These are phyloP conservation scores for Trichophyton benhamiae DNA, from an alignment of 2,329 filamentous ascomycete genomes.

Conservation along the genomic window DNA sequence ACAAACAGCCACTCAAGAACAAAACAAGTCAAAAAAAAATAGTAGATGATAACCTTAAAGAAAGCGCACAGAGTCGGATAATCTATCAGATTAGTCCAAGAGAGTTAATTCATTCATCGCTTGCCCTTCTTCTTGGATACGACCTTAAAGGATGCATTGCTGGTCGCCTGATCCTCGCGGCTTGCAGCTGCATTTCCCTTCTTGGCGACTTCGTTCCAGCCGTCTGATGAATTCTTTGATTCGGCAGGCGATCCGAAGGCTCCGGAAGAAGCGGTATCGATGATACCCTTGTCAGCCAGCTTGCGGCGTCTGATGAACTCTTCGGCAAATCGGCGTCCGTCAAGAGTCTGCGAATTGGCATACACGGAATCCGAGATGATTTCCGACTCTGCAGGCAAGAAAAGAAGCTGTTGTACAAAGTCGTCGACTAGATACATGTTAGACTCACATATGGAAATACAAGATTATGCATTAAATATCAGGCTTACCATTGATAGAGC, in stretches of 20 bases:
- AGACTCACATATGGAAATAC: constrained; percentile 16
- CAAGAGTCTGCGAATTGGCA: constrained; percentile 72
- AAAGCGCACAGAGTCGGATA: neutral
- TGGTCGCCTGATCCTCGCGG: constrained; percentile 35
- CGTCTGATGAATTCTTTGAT: constrained; percentile 45
- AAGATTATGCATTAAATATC: constrained; percentile 14
- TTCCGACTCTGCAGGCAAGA: constrained; percentile 62
- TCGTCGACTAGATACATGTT: constrained; percentile 51
- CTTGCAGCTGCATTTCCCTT: constrained; percentile 52
- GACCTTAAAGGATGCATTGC: constrained; percentile 64
- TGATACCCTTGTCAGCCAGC: constrained; percentile 80
- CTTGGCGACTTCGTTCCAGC: constrained; percentile 97
- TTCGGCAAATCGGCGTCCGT: constrained; percentile 83
- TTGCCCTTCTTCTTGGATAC: constrained; percentile 86
- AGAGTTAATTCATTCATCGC: constrained; percentile 40
- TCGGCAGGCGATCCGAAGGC: constrained; percentile 34
- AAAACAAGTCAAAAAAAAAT: neutral
- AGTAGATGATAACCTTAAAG: neutral
- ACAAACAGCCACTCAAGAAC: neutral
- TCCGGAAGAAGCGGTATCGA: constrained; percentile 49
- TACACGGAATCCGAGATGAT: constrained; percentile 88
- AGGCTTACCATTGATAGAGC: constrained; percentile 53
- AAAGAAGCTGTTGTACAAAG: constrained; percentile 64
- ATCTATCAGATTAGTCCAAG: neutral
- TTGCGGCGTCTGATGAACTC: constrained; percentile 90